These are phyloP conservation scores for Boletales sp. DNA, from an alignment of 768 basidiomycete genomes.

Conservation along the genomic window DNA sequence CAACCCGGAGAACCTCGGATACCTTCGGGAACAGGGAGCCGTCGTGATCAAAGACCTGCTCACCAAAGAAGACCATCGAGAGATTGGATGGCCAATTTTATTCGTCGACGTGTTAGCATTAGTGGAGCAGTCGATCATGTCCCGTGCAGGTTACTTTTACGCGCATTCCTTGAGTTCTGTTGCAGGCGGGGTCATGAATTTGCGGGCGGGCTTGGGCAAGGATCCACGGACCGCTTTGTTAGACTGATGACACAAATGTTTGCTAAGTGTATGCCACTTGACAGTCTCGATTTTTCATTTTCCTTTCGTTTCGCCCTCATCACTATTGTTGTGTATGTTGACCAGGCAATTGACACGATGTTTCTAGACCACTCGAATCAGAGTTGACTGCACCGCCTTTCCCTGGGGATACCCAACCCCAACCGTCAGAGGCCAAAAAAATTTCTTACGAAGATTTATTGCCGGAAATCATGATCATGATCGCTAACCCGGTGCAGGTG, in stretches of 20 bases:
- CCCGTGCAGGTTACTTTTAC: constrained; percentile 38
- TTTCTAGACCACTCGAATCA: too few relatives aligned
- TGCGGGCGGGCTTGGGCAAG: constrained; percentile 37
- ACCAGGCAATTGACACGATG: too few relatives aligned
- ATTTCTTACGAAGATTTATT: too few relatives aligned
- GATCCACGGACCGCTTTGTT: constrained; percentile 39
- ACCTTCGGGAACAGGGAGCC: constrained; percentile 34
- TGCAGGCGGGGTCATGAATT: constrained; percentile 39
- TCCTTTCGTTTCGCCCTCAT: too few relatives aligned
- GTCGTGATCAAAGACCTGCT: constrained; percentile 41
- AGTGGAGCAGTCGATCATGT: constrained; percentile 39
- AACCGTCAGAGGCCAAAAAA: too few relatives aligned
- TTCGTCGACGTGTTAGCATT: constrained; percentile 42
- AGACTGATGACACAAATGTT: constrained; percentile 20
- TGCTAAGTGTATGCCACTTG: too few relatives aligned
- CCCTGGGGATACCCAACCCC: too few relatives aligned
- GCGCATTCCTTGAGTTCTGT: constrained; percentile 39
- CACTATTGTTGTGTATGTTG: too few relatives aligned
- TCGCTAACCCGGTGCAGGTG: too few relatives aligned
- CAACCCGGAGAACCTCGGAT: constrained; percentile 27
- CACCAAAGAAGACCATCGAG: constrained; percentile 36
- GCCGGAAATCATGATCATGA: too few relatives aligned
- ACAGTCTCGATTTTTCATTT: too few relatives aligned
- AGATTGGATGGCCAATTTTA: constrained; percentile 40
- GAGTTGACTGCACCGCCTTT: too few relatives aligned